Evolutionary conservation across 1,284 basidiomycete species (phyloP).

Genomic region (Trametes versicolor): DNA sequence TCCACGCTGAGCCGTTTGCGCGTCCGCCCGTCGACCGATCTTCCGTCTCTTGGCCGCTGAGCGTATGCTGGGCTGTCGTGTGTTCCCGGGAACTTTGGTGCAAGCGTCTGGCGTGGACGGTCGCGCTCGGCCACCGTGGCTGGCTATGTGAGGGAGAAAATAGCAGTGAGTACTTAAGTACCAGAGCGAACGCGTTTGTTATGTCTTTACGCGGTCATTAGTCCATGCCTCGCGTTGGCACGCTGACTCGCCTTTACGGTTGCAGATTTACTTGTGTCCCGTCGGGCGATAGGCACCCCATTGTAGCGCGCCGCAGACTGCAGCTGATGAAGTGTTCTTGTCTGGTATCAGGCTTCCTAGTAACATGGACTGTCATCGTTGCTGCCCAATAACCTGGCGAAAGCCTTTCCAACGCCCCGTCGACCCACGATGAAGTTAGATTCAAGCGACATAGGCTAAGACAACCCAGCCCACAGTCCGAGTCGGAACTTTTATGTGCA

Average conservation of each 20-base stretch:
- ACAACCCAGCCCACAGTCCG: too few relatives aligned
- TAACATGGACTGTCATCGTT: too few relatives aligned
- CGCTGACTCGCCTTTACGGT: background rate
- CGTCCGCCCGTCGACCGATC: slow-evolving; percentile 9
- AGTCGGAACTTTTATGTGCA: too few relatives aligned
- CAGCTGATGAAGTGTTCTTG: too few relatives aligned
- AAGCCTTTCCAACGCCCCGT: too few relatives aligned
- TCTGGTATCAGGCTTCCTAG: too few relatives aligned
- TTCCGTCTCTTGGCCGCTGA: slow-evolving; percentile 14
- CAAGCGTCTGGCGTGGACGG: slow-evolving; percentile 2
- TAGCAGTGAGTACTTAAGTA: background rate
- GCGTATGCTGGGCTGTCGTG: background rate
- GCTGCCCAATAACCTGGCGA: too few relatives aligned
- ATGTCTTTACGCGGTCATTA: background rate
- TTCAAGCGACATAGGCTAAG: too few relatives aligned
- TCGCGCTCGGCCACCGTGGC: background rate
- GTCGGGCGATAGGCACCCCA: too few relatives aligned
- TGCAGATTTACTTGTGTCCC: too few relatives aligned
- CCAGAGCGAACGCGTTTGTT: background rate
- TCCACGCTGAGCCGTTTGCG: background rate
- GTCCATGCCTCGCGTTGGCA: background rate
- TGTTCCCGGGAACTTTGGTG: slow-evolving; percentile 2
- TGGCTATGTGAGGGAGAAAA: background rate
- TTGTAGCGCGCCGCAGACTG: too few relatives aligned
- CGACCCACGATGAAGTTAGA: too few relatives aligned